Percentiles rank a stretch among this genome's conserved stretches.
phyloP scores from a whole-genome alignment of 306 rosid genomes.

The Dalbergia cochinchinensis region DNA sequence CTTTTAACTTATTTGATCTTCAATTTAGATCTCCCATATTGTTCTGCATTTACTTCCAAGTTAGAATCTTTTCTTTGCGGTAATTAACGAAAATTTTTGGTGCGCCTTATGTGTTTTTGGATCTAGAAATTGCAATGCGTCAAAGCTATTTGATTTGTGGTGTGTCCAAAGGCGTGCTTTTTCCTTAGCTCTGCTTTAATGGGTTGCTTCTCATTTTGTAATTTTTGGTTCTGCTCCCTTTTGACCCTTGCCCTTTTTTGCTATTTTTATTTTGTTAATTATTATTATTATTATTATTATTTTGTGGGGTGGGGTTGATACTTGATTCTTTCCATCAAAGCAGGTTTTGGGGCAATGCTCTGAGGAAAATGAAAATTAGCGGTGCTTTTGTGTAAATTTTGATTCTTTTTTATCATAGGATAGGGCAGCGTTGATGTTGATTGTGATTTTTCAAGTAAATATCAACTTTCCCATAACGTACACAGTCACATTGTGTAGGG shows the following conservation, averaged over 20 bases:
- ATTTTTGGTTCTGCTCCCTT: conserved; percentile 16
- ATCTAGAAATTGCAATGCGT: conserved; percentile 35
- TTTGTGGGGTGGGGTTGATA: neutral
- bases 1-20: neutral
- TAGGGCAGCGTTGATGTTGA: neutral
- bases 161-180: neutral
- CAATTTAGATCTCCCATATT: conserved; percentile 16
- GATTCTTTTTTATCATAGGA: neutral
- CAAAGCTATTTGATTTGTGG: neutral
- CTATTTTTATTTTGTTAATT: neutral
- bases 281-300: too few relatives aligned
- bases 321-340: conserved; percentile 7
- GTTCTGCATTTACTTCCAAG: conserved; percentile 38
- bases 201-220: conserved; percentile 31
- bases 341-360: neutral
- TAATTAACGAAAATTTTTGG: neutral
- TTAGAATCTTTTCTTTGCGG: conserved; percentile 5
- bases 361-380: conserved; percentile 9
- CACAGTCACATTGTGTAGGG: neutral
- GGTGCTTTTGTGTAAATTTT: conserved; percentile 1
- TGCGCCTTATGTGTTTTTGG: conserved; percentile 23
- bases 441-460: neutral
- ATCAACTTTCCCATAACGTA: neutral
- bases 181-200: conserved; percentile 11
- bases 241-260: neutral